Base-by-base conservation (phyloP, 805 yeast genomes). In the Starmerella apis region DNA sequence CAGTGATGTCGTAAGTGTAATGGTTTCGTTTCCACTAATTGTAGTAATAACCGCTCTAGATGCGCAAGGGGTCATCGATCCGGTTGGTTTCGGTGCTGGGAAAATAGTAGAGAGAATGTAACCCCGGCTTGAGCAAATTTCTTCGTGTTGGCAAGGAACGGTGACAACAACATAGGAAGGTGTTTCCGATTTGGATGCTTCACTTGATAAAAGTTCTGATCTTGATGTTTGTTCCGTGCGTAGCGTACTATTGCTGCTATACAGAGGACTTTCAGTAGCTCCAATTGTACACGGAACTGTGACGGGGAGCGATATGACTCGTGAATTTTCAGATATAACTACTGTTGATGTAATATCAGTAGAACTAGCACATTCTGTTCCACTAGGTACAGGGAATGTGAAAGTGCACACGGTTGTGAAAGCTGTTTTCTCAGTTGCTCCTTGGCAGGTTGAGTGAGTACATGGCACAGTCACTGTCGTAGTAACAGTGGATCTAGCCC, bases 381-480 rank as follows among this genome's bases (percentile, higher is more conserved):
- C 28, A 7, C 39, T 46, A 24, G 48, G 47, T 1, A 31, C 45
- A 1, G 55, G 51, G 6, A 42, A 24, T 2, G 53, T 49, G 27
- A 38, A 38, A 14, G 30, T 38, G 30, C 43, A 38, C 4, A 24
- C 23, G 22, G 43, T 38, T 2, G 43, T 38, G 16, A 24, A 24
- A 5, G 43, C 30, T 6, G 30, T 8, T 24, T 14, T 37, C 11
- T 25, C 1, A 22, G 41, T 37, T 4, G n/a, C 41, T 13, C n/a
- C 37, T 13, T 36, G 43, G n/a, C 43, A 38, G 4, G 19, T 23
- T 3, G 43, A 19, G 19, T 43, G 50, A 5, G 54, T 49, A 37
- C 59, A 56, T 10, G 49, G 56, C 8, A 47, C 49, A 2, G 55
- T 48, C 11, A 47, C 48, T 3, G 54, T 46, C 18, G 55, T 46